phyloP scores from a whole-genome alignment of 2,329 filamentous ascomycete species.

The Nemania abortiva region DNA sequence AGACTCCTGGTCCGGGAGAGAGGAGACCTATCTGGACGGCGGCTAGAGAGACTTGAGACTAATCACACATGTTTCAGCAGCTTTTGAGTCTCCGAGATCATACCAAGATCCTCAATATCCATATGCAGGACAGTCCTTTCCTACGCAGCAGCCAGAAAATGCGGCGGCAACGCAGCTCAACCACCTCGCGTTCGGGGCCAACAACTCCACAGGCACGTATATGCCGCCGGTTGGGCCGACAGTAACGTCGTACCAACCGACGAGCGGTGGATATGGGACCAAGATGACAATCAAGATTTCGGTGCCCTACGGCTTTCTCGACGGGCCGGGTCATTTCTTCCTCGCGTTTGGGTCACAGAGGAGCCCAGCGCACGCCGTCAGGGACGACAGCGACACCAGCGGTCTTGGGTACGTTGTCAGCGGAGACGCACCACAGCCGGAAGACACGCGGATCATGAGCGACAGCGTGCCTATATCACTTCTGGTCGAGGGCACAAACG shows the following conservation, averaged over 20 bases:
- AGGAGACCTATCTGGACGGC: background rate
- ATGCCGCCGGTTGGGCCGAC: constrained; percentile 72
- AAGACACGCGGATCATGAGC: constrained; percentile 63
- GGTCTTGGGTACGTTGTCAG: constrained; percentile 79
- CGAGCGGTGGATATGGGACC: constrained; percentile 75
- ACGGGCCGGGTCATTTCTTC: constrained; percentile 70
- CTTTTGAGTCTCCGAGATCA: constrained; percentile 70
- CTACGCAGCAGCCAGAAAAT: constrained; percentile 63
- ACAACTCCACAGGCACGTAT: constrained; percentile 75
- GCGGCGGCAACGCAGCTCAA: constrained; percentile 64
- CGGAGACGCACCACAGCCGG: constrained; percentile 74
- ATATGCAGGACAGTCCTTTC: constrained; percentile 62
- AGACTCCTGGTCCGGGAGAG: background rate
- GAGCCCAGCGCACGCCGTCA: constrained; percentile 74
- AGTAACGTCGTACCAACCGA: constrained; percentile 77
- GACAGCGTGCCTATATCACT: constrained; percentile 68
- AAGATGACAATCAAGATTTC: constrained; percentile 80
- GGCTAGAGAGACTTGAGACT: constrained; percentile 38
- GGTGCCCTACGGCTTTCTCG: constrained; percentile 77
- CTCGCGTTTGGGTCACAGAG: constrained; percentile 84
- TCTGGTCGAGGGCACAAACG: constrained; percentile 63
- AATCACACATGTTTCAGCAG: constrained; percentile 51
- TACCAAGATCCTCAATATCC: constrained; percentile 70
- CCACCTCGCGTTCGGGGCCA: constrained; percentile 68
- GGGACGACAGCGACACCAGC: constrained; percentile 67